Percentiles rank a stretch among this genome's conserved stretches.
Evolutionary conservation across 2,329 filamentous ascomycete genomes (phyloP).

Genomic region (Epichloe scottii): DNA sequence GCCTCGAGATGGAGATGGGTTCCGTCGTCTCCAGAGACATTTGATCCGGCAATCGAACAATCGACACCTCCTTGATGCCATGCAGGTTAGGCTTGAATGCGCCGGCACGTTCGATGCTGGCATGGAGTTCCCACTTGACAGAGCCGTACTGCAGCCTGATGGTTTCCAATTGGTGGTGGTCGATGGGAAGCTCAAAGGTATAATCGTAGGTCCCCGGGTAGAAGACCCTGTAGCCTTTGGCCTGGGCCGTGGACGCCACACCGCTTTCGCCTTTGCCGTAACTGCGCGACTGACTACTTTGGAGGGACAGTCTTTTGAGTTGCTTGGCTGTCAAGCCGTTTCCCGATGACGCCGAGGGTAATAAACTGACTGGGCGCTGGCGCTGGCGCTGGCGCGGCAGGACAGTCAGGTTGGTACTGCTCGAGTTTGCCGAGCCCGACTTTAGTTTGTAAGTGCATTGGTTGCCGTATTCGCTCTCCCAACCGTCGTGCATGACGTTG

Average conservation of each 20-base stretch:
- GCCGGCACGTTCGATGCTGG: slow-evolving; percentile 71
- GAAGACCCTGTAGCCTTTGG: slow-evolving; percentile 77
- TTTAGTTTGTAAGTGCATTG: slow-evolving; percentile 45
- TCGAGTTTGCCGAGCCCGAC: slow-evolving; percentile 21
- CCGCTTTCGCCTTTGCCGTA: slow-evolving; percentile 68
- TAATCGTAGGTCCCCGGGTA: slow-evolving; percentile 57
- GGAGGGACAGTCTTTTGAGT: slow-evolving; percentile 59
- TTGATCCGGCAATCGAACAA: slow-evolving; percentile 78
- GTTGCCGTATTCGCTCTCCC: slow-evolving; percentile 51
- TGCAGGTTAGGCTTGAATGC: slow-evolving; percentile 83
- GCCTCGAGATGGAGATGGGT: slow-evolving; percentile 83
- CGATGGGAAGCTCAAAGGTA: slow-evolving; percentile 77
- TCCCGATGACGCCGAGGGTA: slow-evolving; percentile 12
- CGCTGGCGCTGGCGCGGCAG: slow-evolving; percentile 4
- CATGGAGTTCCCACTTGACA: slow-evolving; percentile 80
- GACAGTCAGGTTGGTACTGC: slow-evolving; percentile 19
- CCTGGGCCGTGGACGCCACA: slow-evolving; percentile 43
- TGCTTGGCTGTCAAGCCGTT: slow-evolving; percentile 30
- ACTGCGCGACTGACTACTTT: slow-evolving; percentile 71
- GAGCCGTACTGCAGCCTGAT: slow-evolving; percentile 77
- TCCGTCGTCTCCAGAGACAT: slow-evolving; percentile 83
- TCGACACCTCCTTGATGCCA: slow-evolving; percentile 66
- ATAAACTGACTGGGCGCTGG: slow-evolving; percentile 9
- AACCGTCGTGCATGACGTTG: slow-evolving; percentile 56
- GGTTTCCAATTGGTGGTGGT: slow-evolving; percentile 79